These are phyloP conservation scores for Coemansia sp. DNA, from an alignment of 192 early-diverging fungal genomes.

Conservation along the genomic window DNA sequence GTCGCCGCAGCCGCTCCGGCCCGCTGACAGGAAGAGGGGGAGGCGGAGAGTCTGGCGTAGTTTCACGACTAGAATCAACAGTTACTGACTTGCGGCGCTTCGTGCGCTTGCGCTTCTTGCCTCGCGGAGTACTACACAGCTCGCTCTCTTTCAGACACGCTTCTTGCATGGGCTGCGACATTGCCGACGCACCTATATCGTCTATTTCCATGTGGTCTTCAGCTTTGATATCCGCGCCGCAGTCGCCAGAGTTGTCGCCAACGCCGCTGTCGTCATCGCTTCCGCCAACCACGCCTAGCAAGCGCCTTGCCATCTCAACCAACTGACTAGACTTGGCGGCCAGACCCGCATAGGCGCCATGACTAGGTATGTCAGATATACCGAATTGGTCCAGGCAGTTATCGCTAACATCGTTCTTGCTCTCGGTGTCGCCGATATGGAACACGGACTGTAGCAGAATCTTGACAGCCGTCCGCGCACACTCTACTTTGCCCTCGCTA, in stretches of 20 bases:
- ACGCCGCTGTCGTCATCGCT: neutral
- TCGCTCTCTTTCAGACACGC: neutral
- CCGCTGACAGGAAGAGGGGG: neutral
- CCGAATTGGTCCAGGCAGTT: neutral
- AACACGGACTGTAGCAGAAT: neutral
- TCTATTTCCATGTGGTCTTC: neutral
- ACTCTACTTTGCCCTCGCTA: neutral
- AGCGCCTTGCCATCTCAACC: neutral
- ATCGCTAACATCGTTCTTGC: neutral
- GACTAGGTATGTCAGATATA: neutral
- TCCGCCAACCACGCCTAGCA: neutral
- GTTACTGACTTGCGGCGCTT: neutral
- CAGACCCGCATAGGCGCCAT: neutral
- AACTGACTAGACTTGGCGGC: neutral
- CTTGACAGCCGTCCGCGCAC: neutral
- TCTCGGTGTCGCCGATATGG: neutral
- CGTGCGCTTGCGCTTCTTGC: conserved; percentile 20
- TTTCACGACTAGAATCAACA: neutral
- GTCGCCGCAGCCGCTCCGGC: conserved; percentile 9
- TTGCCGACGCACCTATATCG: neutral
- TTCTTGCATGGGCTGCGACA: neutral
- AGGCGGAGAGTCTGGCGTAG: neutral
- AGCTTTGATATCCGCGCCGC: neutral
- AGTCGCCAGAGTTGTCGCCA: neutral
- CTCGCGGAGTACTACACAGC: neutral